Conservation (phyloP, 2,329 filamentous ascomycete genomes). For the Ceratocystis papillata region DNA sequence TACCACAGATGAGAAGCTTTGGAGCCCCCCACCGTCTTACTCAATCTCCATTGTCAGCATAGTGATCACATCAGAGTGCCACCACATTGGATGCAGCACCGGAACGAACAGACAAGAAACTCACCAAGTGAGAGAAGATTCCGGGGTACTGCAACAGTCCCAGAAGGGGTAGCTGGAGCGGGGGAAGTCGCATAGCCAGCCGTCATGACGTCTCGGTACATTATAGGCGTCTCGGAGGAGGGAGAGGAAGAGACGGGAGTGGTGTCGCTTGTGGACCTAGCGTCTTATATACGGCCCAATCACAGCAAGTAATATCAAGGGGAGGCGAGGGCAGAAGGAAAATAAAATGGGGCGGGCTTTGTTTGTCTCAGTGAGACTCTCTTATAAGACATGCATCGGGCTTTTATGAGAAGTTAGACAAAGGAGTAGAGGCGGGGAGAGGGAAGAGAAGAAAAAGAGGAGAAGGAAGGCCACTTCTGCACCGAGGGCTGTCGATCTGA, state of each 20-base stretch:
- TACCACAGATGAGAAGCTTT: not conserved
- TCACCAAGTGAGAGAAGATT: slow-evolving; percentile 3
- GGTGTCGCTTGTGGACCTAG: not conserved
- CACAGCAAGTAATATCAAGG: slow-evolving; percentile 5
- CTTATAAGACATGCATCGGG: slow-evolving; percentile 13
- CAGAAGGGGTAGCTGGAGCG: not conserved
- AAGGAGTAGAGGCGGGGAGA: not conserved
- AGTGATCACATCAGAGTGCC: not conserved
- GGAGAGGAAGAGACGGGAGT: not conserved
- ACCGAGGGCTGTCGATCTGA: not conserved
- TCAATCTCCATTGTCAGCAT: not conserved
- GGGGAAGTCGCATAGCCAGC: not conserved
- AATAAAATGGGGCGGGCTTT: not conserved
- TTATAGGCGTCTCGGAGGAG: not conserved
- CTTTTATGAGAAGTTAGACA: not conserved
- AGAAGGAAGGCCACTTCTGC: not conserved
- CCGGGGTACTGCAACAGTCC: not conserved
- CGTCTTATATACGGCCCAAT: slow-evolving; percentile 4
- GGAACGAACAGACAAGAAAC: not conserved
- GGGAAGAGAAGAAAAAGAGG: not conserved
- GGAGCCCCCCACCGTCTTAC: slow-evolving; percentile 1
- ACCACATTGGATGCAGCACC: not conserved
- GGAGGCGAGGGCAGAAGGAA: not conserved
- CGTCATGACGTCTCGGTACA: slow-evolving; percentile 1
- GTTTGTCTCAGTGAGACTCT: slow-evolving; percentile 12